Percentiles rank a stretch among this genome's conserved stretches.
Conservation (phyloP, 495 filamentous ascomycete genomes). For the Neurospora pannonica region DNA sequence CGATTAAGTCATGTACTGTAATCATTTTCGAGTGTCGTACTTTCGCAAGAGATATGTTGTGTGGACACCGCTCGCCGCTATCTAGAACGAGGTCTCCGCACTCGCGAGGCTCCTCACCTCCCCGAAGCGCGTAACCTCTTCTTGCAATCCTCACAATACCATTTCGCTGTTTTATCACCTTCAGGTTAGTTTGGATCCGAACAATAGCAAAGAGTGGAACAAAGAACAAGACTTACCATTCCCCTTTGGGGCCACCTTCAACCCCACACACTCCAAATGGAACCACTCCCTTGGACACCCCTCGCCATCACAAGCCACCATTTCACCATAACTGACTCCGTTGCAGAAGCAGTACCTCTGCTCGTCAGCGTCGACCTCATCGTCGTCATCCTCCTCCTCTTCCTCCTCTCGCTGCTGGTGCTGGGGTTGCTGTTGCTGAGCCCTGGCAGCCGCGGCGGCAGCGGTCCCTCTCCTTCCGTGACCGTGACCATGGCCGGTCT, state of each 20-base stretch:
- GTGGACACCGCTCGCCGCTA: background rate
- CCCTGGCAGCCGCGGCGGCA: background rate
- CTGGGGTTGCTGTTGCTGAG: conserved; percentile 19
- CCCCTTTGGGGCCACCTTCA: conserved; percentile 73
- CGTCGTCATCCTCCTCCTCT: conserved; percentile 51
- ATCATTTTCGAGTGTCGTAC: background rate
- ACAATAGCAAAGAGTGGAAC: background rate
- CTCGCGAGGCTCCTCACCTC: background rate
- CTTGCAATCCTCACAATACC: conserved; percentile 85
- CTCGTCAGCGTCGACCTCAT: conserved; percentile 70
- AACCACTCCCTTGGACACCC: conserved; percentile 90
- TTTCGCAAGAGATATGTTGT: background rate
- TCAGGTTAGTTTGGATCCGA: background rate
- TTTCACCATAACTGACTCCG: conserved; percentile 86
- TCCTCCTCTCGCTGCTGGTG: conserved; percentile 27
- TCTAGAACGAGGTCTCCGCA: background rate
- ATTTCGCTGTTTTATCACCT: conserved; percentile 53
- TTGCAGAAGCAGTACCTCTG: conserved; percentile 91
- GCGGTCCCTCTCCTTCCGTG: conserved; percentile 1
- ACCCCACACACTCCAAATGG: conserved; percentile 82
- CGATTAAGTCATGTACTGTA: background rate
- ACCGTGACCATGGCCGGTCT: background rate
- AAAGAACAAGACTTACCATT: conserved; percentile 54
- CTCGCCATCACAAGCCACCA: conserved; percentile 95
- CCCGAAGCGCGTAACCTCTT: conserved; percentile 40